Evolutionary conservation across 2,329 filamentous ascomycete species (phyloP), one percentile per base, ranked within the genome.

Genomic region (Neurospora sp.): DNA sequence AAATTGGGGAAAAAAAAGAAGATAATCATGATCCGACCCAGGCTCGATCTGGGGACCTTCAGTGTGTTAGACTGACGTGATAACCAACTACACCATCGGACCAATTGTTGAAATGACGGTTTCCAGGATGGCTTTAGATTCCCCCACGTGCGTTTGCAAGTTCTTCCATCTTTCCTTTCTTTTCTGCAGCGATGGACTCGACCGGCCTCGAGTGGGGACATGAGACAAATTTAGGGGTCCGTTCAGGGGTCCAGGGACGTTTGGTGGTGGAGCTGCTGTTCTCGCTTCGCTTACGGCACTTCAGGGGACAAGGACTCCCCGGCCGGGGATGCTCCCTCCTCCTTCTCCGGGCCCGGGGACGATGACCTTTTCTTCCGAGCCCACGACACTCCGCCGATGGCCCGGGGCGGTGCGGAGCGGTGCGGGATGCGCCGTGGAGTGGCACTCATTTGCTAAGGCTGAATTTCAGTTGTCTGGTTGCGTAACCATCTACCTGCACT

Each of bases 1-100:
- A 62, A 62, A 33, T 17, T 2, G 6, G 6, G 1, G 8, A 28
- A 33, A 28, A 33, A 33, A 62, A 62, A 17, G 6, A 2, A 10
- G 12, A 33, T 10, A 17, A 15, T 33, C 1, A 28, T 74, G 73
- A 74, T 74, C 66, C 72, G 70, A 74, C 72, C 72, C 74, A 73
- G 75, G 75, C 68, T 77, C 69, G 76, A 77, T 75, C 76, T 74
- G 75, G 72, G 73, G 75, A 77, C 76, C 76, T 78, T 78, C 75
- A 77, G 75, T 76, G 76, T 78, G 80, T 83, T 83, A 82, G 80
- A 82, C 81, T 82, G 80, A 82, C 78, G 81, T 82, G 81, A 82
- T 82, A 82, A 82, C 80, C 81, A 82, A 82, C 81, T 78, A 77
- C 77, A 77, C 76, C 76, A 78, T 73, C 71, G 71, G 69, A 74